Conservation (phyloP, 768 basidiomycete genomes). For the Psilocybe sp. region DNA sequence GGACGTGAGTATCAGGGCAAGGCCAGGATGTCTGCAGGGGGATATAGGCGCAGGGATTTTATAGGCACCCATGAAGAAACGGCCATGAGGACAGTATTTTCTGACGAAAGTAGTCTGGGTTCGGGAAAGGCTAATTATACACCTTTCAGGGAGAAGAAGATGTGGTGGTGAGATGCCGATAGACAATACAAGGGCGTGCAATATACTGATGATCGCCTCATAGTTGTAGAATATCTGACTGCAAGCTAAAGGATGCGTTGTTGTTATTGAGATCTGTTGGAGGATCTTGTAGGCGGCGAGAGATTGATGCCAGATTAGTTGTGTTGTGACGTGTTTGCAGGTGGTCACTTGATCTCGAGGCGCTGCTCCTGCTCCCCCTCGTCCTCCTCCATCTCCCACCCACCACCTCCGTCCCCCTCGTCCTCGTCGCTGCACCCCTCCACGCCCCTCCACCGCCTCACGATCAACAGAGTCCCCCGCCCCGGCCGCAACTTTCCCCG, state of each 20-base stretch:
- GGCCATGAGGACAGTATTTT: background rate
- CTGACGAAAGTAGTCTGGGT: slow-evolving; percentile 1
- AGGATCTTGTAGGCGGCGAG: background rate
- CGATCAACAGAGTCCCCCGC: slow-evolving; percentile 10
- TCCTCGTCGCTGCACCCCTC: slow-evolving; percentile 5
- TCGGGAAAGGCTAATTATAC: slow-evolving; percentile 19
- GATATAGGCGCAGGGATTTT: slow-evolving; percentile 2
- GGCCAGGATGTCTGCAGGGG: too few relatives aligned
- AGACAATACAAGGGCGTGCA: background rate
- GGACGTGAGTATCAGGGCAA: too few relatives aligned
- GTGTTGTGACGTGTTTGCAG: slow-evolving; percentile 30
- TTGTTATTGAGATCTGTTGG: too few relatives aligned
- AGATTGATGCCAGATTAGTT: slow-evolving; percentile 2
- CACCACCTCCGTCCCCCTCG: slow-evolving; percentile 6
- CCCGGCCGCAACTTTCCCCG: background rate
- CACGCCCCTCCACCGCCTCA: slow-evolving; percentile 6
- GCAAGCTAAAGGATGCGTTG: too few relatives aligned
- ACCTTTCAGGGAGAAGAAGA: slow-evolving; percentile 8
- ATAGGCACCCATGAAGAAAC: background rate
- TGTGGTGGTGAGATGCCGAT: slow-evolving; percentile 13
- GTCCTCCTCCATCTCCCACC: slow-evolving; percentile 14
- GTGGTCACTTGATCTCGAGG: slow-evolving; percentile 30
- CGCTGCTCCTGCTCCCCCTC: slow-evolving; percentile 19
- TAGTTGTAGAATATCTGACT: too few relatives aligned
- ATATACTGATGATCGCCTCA: too few relatives aligned